A percentile compares a stretch with the other conserved stretches of the same genome.
Evolutionary conservation across 2,329 filamentous ascomycete species (phyloP).

Genomic region (Parastagonospora nodorum): DNA sequence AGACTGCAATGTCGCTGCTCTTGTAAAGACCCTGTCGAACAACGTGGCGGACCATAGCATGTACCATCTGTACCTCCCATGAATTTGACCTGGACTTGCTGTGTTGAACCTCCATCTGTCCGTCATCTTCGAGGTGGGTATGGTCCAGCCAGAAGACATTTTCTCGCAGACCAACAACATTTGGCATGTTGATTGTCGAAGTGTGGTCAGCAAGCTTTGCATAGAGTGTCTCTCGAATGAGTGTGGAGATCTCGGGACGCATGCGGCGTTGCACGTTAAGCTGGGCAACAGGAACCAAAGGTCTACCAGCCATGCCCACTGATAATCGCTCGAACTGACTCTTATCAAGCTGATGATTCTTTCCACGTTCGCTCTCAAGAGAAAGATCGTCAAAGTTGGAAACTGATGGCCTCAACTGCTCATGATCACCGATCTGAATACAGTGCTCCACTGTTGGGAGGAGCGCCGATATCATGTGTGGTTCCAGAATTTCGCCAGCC

Average conservation of each 20-base stretch:
- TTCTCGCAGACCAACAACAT: slow-evolving; percentile 59
- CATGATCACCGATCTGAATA: slow-evolving; percentile 68
- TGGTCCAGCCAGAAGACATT: slow-evolving; percentile 69
- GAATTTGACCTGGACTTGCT: slow-evolving; percentile 58
- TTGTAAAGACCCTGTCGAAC: slow-evolving; percentile 67
- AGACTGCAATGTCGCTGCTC: slow-evolving; percentile 67
- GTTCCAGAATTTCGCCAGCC: slow-evolving; percentile 70
- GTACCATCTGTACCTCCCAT: slow-evolving; percentile 68
- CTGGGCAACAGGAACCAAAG: slow-evolving; percentile 29
- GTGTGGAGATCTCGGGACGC: slow-evolving; percentile 64
- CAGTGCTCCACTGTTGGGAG: slow-evolving; percentile 65
- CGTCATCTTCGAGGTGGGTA: slow-evolving; percentile 49
- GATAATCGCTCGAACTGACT: slow-evolving; percentile 67
- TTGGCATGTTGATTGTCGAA: slow-evolving; percentile 46
- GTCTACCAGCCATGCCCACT: slow-evolving; percentile 22
- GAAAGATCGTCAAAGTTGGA: slow-evolving; percentile 59
- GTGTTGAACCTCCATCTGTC: slow-evolving; percentile 12
- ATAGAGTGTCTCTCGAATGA: slow-evolving; percentile 65
- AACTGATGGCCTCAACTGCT: slow-evolving; percentile 65
- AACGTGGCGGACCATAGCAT: slow-evolving; percentile 67
- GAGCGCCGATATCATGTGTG: slow-evolving; percentile 64
- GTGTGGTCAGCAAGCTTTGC: slow-evolving; percentile 59
- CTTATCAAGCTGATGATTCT: slow-evolving; percentile 60
- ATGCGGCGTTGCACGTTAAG: slow-evolving; percentile 68
- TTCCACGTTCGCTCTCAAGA: slow-evolving; percentile 55